Evolutionary conservation across 805 yeast species (phyloP).

Genomic region (Zygosaccharomyces lentus): DNA sequence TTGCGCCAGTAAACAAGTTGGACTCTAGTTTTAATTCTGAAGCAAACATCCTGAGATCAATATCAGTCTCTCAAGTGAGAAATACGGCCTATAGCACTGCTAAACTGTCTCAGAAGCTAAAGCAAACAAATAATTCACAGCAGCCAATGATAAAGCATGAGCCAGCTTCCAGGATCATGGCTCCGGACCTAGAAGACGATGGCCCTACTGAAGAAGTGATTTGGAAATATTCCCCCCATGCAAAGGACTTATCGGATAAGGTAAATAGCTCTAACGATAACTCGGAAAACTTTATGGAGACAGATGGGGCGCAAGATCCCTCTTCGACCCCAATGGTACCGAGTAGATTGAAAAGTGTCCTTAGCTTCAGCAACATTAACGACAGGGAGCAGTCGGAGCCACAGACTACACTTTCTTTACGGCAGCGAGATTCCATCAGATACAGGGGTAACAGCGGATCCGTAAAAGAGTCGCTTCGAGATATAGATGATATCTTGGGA

Average conservation of each 20-base stretch:
- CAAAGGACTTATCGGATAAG: slow-evolving; percentile 16
- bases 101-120: slow-evolving; percentile 7
- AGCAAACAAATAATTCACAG: slow-evolving; percentile 2
- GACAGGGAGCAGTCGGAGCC: slow-evolving; percentile 10
- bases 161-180: background rate
- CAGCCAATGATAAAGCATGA: background rate
- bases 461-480: slow-evolving; percentile 20
- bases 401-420: slow-evolving; percentile 8
- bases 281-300: slow-evolving; percentile 15
- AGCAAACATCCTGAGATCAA: slow-evolving; percentile 23
- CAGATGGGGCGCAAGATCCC: slow-evolving; percentile 17
- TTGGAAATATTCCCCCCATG: slow-evolving; percentile 31
- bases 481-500: slow-evolving; percentile 32
- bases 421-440: slow-evolving; percentile 9
- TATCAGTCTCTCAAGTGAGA: slow-evolving; percentile 31
- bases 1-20: slow-evolving; percentile 30
- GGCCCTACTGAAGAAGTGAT: slow-evolving; percentile 30
- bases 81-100: slow-evolving; percentile 15
- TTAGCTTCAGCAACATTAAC: slow-evolving; percentile 26
- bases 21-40: slow-evolving; percentile 9
- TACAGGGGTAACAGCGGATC: slow-evolving; percentile 7
- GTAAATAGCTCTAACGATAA: slow-evolving; percentile 17
- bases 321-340: slow-evolving; percentile 34
- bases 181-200: slow-evolving; percentile 4
- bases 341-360: slow-evolving; percentile 23